A percentile compares a stretch with the other conserved stretches of the same genome.
phyloP scores from a whole-genome alignment of 148 eudicot species.

The Pouteria glomerata region DNA sequence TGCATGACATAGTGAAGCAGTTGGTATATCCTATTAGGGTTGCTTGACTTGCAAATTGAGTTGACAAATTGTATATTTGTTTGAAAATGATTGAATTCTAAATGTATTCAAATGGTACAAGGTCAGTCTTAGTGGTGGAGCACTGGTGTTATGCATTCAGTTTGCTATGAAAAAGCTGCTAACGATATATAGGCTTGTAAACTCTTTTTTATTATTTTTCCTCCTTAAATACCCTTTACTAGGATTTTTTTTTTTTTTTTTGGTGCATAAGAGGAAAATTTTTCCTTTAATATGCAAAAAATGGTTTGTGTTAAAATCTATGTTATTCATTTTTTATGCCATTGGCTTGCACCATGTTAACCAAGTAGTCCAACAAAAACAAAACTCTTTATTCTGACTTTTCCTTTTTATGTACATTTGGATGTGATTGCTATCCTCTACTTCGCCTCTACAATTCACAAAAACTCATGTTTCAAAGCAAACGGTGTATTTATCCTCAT shows the following conservation, averaged over 20 bases:
- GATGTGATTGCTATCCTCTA: no score
- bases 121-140: neutral
- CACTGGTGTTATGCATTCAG: neutral
- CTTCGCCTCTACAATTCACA: no score
- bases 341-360: neutral
- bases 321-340: neutral
- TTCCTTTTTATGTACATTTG: no score
- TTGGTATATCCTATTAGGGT: neutral
- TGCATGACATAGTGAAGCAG: slow-evolving; percentile 5
- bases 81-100: neutral
- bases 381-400: no score
- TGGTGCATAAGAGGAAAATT: no score
- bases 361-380: no score
- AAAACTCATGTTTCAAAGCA: no score
- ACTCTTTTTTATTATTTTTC: neutral
- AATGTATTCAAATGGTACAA: neutral
- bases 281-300: no score
- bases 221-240: neutral
- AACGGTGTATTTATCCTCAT: no score
- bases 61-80: neutral
- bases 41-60: neutral
- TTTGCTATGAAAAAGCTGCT: neutral
- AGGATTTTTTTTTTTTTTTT: no score
- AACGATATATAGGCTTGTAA: neutral
- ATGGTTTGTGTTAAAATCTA: neutral